phyloP scores from a whole-genome alignment of 306 rosid genomes.

The Acacia acuminata region DNA sequence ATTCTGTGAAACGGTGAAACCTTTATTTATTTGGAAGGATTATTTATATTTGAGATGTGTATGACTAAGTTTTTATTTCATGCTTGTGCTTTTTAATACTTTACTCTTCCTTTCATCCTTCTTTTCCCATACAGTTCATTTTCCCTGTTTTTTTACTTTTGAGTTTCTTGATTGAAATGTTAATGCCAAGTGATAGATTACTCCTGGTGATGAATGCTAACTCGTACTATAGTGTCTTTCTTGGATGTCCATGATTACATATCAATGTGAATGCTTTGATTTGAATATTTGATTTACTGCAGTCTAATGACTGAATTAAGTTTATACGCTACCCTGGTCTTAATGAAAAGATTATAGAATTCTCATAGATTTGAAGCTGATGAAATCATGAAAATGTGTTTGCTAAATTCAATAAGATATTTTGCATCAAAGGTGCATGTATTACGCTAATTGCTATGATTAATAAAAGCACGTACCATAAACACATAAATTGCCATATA shows the following conservation, averaged over 20 bases:
- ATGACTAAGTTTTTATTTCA: neutral
- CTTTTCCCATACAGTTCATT: neutral
- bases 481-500: neutral
- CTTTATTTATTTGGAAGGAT: neutral
- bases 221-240: neutral
- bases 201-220: neutral
- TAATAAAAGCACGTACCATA: neutral
- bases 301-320: slow-evolving; percentile 3
- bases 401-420: neutral
- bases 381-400: neutral
- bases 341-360: neutral
- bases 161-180: neutral
- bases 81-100: neutral
- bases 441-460: neutral
- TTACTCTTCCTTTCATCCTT: slow-evolving; percentile 2
- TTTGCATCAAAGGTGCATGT: neutral
- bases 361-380: neutral
- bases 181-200: slow-evolving; percentile 5
- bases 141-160: neutral
- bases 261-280: neutral
- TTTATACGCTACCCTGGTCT: neutral
- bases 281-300: neutral
- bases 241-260: neutral
- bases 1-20: neutral
- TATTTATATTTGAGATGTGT: neutral